phyloP scores from a whole-genome alignment of 352 stramenopile species.

The Phytopythium oedochilum region DNA sequence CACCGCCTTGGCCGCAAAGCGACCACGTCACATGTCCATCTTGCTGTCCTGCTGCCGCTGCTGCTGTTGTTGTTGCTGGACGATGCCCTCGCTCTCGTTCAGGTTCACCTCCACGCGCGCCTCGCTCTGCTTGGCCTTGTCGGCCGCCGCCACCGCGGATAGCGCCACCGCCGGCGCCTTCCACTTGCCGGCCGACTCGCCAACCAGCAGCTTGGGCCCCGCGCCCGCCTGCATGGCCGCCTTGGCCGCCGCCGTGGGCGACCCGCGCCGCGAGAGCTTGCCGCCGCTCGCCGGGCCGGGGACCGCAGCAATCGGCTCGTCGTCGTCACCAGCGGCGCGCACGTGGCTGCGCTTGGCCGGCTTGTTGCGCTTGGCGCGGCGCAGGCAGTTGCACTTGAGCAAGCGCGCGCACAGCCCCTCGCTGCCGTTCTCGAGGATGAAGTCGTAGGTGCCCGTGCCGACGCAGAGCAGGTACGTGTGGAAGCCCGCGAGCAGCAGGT shows the following conservation, averaged over 20 bases:
- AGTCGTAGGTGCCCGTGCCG: slow-evolving; percentile 79
- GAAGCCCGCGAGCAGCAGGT: slow-evolving; percentile 66
- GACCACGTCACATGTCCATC: no score
- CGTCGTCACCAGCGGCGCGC: slow-evolving; percentile 17
- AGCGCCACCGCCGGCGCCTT: background rate
- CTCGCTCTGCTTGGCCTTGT: slow-evolving; percentile 11
- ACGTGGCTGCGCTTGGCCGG: slow-evolving; percentile 23
- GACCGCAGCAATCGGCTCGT: background rate
- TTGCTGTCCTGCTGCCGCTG: no score
- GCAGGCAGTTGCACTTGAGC: slow-evolving; percentile 70
- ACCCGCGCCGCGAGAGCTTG: slow-evolving; percentile 5
- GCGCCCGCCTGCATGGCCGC: slow-evolving; percentile 3
- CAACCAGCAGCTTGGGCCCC: background rate
- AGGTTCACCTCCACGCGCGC: slow-evolving; percentile 29
- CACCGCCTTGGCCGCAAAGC: background rate
- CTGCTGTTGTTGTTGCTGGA: slow-evolving; percentile 39
- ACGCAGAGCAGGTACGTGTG: slow-evolving; percentile 74
- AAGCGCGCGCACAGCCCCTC: slow-evolving; percentile 69
- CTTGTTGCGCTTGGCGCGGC: slow-evolving; percentile 30
- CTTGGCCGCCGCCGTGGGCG: slow-evolving; percentile 4
- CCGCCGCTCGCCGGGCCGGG: background rate
- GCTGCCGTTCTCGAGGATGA: slow-evolving; percentile 73
- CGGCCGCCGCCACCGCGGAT: background rate
- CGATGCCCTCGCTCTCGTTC: slow-evolving; percentile 51
- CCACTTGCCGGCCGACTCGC: background rate